phyloP scores from a whole-genome alignment of 805 yeast species.

The Kluyveromyces siamensis region DNA sequence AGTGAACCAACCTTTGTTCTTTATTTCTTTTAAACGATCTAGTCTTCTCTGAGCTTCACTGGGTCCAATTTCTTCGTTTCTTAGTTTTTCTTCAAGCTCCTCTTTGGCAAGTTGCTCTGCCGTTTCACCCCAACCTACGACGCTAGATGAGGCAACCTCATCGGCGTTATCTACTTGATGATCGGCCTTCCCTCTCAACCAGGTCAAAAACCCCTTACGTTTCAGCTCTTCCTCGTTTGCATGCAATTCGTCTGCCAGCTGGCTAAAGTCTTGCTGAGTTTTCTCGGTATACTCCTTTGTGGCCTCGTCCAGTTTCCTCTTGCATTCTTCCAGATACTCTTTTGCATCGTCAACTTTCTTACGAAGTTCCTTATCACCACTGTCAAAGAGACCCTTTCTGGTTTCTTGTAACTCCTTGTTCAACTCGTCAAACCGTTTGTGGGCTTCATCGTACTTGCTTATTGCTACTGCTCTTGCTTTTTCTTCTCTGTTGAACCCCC shows the following conservation, averaged over 20 bases:
- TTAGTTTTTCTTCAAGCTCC: slow-evolving; percentile 23
- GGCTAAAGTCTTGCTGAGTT: slow-evolving; percentile 18
- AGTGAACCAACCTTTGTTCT: slow-evolving; percentile 29
- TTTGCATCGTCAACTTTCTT: slow-evolving; percentile 13
- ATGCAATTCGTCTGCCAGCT: slow-evolving; percentile 18
- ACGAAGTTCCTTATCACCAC: slow-evolving; percentile 11
- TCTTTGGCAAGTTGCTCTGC: slow-evolving; percentile 33
- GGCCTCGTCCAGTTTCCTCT: slow-evolving; percentile 14
- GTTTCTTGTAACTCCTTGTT: slow-evolving; percentile 8
- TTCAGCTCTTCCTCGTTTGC: slow-evolving; percentile 15
- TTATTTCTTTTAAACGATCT: slow-evolving; percentile 28
- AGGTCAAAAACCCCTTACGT: slow-evolving; percentile 16
- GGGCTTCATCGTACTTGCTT: slow-evolving; percentile 21
- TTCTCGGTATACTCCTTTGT: slow-evolving; percentile 13
- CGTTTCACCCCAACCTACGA: slow-evolving; percentile 40
- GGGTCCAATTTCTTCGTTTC: slow-evolving; percentile 14
- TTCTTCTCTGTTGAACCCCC: slow-evolving; percentile 24
- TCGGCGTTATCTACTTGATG: slow-evolving; percentile 9
- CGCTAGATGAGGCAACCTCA: slow-evolving; percentile 29
- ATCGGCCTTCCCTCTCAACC: slow-evolving; percentile 12
- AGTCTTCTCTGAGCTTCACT: slow-evolving; percentile 28
- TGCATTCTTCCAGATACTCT: slow-evolving; percentile 11
- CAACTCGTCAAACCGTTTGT: slow-evolving; percentile 18
- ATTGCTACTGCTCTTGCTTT: slow-evolving; percentile 22
- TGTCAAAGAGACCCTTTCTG: slow-evolving; percentile 13